These are phyloP conservation scores for Plenodomus biglobosus DNA, from an alignment of 2,329 filamentous ascomycete genomes.

Conservation along the genomic window DNA sequence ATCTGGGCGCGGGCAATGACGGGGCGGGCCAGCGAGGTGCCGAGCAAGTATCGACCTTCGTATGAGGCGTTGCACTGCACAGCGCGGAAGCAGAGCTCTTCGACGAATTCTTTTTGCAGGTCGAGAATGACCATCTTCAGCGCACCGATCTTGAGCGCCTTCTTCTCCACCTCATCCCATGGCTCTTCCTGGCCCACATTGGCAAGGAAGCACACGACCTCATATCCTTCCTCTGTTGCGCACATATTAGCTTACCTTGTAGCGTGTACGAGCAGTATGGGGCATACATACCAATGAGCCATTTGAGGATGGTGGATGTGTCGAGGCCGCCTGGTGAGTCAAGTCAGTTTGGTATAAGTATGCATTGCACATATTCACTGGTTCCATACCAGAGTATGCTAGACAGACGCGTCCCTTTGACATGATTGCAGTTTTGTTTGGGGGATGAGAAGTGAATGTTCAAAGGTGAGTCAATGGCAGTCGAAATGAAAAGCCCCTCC, in stretches of 20 bases:
- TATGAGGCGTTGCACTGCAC: conserved; percentile 67
- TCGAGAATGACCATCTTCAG: conserved; percentile 64
- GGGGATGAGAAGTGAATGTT: conserved; percentile 8
- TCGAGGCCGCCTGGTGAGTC: conserved; percentile 56
- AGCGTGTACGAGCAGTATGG: not conserved
- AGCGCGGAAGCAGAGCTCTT: conserved; percentile 77
- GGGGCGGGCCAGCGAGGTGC: conserved; percentile 66
- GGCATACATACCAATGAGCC: conserved; percentile 42
- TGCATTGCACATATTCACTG: not conserved
- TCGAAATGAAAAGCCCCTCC: not conserved
- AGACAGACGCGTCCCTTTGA: conserved; percentile 52
- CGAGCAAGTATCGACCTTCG: conserved; percentile 58
- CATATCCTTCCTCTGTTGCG: conserved; percentile 55
- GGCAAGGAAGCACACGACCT: conserved; percentile 63
- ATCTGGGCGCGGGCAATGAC: conserved; percentile 71
- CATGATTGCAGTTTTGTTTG: conserved; percentile 25
- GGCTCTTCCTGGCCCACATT: conserved; percentile 63
- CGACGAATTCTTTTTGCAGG: conserved; percentile 73
- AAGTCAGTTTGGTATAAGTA: conserved; percentile 23
- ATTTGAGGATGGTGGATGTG: conserved; percentile 53
- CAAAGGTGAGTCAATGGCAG: conserved; percentile 18
- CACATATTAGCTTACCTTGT: conserved; percentile 8
- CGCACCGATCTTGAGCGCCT: conserved; percentile 70
- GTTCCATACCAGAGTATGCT: conserved; percentile 49
- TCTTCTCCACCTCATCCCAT: conserved; percentile 62